Evolutionary conservation across 192 early-diverging fungal genomes (phyloP).

Genomic region (Radiomyces spectabilis): DNA sequence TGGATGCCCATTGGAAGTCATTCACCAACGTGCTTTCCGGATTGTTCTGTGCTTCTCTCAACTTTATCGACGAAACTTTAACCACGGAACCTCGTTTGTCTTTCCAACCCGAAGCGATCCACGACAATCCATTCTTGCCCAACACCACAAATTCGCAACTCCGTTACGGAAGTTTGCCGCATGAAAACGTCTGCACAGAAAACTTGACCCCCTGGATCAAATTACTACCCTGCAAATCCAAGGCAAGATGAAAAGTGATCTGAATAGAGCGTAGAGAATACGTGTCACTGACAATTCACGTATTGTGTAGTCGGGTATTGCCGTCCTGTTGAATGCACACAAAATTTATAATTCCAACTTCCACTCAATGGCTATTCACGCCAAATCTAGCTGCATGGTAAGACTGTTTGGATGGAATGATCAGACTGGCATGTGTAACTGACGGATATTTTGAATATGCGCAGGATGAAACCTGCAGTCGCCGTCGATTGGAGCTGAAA

Average conservation of each 20-base stretch:
- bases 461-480: conserved; percentile 38
- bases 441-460: not conserved
- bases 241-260: conserved; percentile 35
- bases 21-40: conserved; percentile 89
- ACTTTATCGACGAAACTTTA: conserved; percentile 79
- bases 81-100: conserved; percentile 56
- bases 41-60: conserved; percentile 93
- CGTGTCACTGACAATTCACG: not conserved
- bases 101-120: conserved; percentile 40
- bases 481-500: conserved; percentile 47
- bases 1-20: conserved; percentile 74
- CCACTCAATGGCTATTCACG: conserved; percentile 80
- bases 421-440: too few species aligned
- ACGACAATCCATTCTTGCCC: conserved; percentile 11
- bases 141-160: conserved; percentile 24
- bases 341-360: conserved; percentile 85
- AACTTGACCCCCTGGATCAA: conserved; percentile 98
- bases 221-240: conserved; percentile 87
- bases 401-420: too few species aligned
- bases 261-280: not conserved
- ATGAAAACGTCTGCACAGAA: conserved; percentile 95
- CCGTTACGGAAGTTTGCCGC: conserved; percentile 75
- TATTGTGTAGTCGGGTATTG: conserved; percentile 65
- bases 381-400: conserved; percentile 46
- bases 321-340: conserved; percentile 83